Base-by-base conservation (phyloP, 176 grass and related monocot genomes). In the Avena eriantha region DNA sequence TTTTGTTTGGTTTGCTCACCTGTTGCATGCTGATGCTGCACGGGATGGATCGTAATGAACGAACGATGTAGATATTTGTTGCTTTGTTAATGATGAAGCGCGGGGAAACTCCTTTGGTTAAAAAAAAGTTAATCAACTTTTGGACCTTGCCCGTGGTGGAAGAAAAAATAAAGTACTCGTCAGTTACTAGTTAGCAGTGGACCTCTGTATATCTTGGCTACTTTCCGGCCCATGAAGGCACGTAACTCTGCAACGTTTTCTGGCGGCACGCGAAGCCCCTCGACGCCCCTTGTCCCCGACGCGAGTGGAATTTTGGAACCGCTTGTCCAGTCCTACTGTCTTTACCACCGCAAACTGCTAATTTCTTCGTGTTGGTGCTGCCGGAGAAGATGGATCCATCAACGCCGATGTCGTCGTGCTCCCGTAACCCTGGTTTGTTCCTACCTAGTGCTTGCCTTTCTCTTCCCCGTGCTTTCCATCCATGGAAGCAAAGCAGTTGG, bases 361-460 rank as follows among this genome's bases (percentile, higher is more conserved):
- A 10, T 8, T 41, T 34, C 47, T 18, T 2, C 1, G 6, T 8
- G 39, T 58, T 31, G 16, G 51, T 12, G 17, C 17, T 10, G 15
- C 1, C 34, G 26, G 74, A 36, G 21, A 17, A 36, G 50, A 90
- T 90, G 84, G 53, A 82, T 35, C 22, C 21, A 19, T 23, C 16
- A 1, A 50, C 63, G 3, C 53, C 71, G 16, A 51, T 82, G 15
- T 77, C 50, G 5, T 60, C 78, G 0, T 47, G 14, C 17, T 68
- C 45, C 24, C 48, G 9, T 17, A 55, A 83, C 17, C 22, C 29
- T 24, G 79, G 88, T 90, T 43, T 15, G 63, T 18, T 23, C 69
- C 41, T n/a, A 0, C 17, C 14, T 8, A 8, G 18, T 0, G 47
- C 12, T 10, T 46, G 8, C 4, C 15, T 41, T 26, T 21, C 12